Conservation (phyloP, 176 grass and related monocot genomes). For the Bonia amplexicaulis region DNA sequence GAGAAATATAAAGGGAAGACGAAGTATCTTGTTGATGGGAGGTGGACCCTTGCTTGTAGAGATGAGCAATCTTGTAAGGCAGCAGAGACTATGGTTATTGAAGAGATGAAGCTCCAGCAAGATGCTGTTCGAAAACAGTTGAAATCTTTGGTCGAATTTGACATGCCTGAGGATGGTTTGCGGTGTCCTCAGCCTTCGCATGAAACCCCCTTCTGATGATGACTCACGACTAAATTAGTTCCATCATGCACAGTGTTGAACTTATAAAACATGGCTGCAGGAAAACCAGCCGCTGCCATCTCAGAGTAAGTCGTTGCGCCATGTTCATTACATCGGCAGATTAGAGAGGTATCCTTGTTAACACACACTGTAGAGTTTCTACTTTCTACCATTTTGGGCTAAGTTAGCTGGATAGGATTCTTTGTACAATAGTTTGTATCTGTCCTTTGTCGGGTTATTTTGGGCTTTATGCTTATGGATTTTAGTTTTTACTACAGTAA, state of each 20-base stretch:
- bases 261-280: not conserved
- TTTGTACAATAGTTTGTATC: constrained; percentile 77
- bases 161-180: constrained; percentile 44
- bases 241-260: constrained; percentile 13
- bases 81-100: constrained; percentile 62
- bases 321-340: constrained; percentile 42
- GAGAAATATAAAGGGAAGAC: constrained; percentile 52
- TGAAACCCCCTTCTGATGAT: constrained; percentile 25
- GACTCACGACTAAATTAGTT: constrained; percentile 21
- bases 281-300: constrained; percentile 13
- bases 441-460: not conserved
- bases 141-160: constrained; percentile 54
- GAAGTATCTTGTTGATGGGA: constrained; percentile 90
- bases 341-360: constrained; percentile 31
- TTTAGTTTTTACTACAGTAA: no score
- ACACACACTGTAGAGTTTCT: constrained; percentile 55
- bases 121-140: constrained; percentile 52
- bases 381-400: constrained; percentile 36
- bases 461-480: no score
- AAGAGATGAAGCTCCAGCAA: constrained; percentile 63
- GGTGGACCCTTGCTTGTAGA: constrained; percentile 93
- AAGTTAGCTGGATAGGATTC: constrained; percentile 55
- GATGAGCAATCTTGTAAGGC: constrained; percentile 68
- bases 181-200: constrained; percentile 16
- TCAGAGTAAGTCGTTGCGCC: not conserved